These are phyloP conservation scores for Candida tammaniensis DNA, from an alignment of 805 yeast species.

Conservation along the genomic window DNA sequence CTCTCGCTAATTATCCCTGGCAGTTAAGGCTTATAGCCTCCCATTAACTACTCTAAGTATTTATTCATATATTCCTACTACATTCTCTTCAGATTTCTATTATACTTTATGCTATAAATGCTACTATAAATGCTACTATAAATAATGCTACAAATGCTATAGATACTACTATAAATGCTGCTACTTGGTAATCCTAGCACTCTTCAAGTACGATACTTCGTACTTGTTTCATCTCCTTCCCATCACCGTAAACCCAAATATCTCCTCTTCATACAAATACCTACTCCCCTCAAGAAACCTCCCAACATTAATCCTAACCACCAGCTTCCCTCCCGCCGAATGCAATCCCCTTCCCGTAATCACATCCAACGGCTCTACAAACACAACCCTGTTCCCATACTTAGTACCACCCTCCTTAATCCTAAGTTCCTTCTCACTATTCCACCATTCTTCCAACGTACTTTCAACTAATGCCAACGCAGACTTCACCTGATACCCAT, in stretches of 20 bases:
- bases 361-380: conserved; percentile 44
- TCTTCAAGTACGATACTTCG: too few relatives aligned
- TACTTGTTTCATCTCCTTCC: too few relatives aligned
- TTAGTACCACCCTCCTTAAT: conserved; percentile 32
- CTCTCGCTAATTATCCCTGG: too few relatives aligned
- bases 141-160: too few relatives aligned
- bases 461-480: conserved; percentile 40
- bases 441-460: conserved; percentile 62
- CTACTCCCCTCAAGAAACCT: conserved; percentile 31
- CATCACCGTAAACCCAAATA: conserved; percentile 19
- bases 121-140: too few relatives aligned
- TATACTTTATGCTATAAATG: too few relatives aligned
- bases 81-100: too few relatives aligned
- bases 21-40: too few relatives aligned
- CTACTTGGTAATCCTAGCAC: too few relatives aligned
- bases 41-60: too few relatives aligned
- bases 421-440: conserved; percentile 46
- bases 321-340: conserved; percentile 54
- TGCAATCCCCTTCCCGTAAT: conserved; percentile 75
- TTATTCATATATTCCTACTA: too few relatives aligned
- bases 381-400: conserved; percentile 33
- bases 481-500: conserved; percentile 45
- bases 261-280: conserved; percentile 47
- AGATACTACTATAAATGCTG: too few relatives aligned
- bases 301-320: conserved; percentile 43